Evolutionary conservation across 1,284 basidiomycete species (phyloP).

Genomic region (Papiliotrema nemorosa): DNA sequence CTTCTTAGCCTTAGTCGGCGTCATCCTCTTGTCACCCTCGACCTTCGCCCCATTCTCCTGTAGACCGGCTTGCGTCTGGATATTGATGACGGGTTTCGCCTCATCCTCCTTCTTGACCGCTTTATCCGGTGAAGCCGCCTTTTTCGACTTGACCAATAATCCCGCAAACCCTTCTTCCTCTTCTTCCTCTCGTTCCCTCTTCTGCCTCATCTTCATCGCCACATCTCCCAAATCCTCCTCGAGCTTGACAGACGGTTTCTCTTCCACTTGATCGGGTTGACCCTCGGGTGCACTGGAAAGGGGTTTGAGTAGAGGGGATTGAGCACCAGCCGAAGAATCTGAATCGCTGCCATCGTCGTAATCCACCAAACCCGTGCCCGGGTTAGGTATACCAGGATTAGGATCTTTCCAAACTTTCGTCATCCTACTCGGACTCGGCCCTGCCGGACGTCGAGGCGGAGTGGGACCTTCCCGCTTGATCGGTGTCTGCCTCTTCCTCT

Average conservation of each 20-base stretch:
- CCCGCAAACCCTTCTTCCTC: slow-evolving; percentile 62
- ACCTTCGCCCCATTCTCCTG: not conserved
- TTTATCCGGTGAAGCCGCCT: not conserved
- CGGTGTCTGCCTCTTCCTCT: no score
- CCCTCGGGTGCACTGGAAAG: not conserved
- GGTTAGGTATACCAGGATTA: no score
- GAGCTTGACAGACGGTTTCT: slow-evolving; percentile 1
- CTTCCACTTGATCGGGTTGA: not conserved
- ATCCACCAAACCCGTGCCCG: slow-evolving; percentile 35
- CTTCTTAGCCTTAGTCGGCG: slow-evolving; percentile 1
- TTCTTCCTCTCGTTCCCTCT: slow-evolving; percentile 63
- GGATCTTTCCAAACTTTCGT: no score
- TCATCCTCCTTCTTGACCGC: not conserved
- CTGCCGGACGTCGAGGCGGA: slow-evolving; percentile 6
- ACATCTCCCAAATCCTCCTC: slow-evolving; percentile 49
- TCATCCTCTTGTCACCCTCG: slow-evolving; percentile 1
- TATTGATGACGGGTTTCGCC: no score
- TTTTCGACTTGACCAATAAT: slow-evolving; percentile 16
- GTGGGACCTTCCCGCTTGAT: no score
- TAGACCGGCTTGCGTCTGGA: not conserved
- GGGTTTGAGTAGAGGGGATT: slow-evolving; percentile 13
- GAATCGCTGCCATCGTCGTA: slow-evolving; percentile 49
- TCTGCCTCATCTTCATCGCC: slow-evolving; percentile 58
- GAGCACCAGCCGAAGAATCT: slow-evolving; percentile 34
- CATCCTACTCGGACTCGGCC: slow-evolving; percentile 8